phyloP scores from a whole-genome alignment of 225 moss, liverwort and hornwort species.

The Anthoceros angustus region DNA sequence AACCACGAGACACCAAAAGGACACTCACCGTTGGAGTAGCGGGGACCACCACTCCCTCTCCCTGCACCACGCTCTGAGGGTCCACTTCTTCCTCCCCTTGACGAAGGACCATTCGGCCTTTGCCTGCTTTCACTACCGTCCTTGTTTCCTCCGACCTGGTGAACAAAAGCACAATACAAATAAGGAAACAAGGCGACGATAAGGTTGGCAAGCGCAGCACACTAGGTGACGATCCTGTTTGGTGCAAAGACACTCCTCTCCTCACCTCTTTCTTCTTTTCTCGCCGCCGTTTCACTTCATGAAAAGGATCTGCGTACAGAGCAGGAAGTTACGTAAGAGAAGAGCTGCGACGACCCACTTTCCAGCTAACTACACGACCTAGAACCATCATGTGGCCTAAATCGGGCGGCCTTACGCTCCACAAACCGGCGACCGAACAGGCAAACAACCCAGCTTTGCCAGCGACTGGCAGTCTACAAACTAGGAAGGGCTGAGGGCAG shows the following conservation, averaged over 20 bases:
- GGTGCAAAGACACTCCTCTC: background rate
- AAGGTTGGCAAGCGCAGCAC: background rate
- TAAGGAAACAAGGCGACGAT: background rate
- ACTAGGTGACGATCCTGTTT: background rate
- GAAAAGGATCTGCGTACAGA: slow-evolving; percentile 56
- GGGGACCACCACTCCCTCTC: slow-evolving; percentile 53
- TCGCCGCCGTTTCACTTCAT: slow-evolving; percentile 82
- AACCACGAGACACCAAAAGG: background rate
- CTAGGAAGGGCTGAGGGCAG: too few species aligned
- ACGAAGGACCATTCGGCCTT: slow-evolving; percentile 37
- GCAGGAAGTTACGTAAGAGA: slow-evolving; percentile 4
- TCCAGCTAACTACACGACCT: background rate
- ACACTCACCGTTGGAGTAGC: slow-evolving; percentile 32
- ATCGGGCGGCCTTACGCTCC: background rate
- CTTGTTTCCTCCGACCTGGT: slow-evolving; percentile 29
- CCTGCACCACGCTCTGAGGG: slow-evolving; percentile 45
- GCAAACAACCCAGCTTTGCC: too few species aligned
- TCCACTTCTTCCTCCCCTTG: slow-evolving; percentile 48
- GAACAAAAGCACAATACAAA: background rate
- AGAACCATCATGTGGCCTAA: slow-evolving; percentile 2
- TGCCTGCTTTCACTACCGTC: slow-evolving; percentile 40
- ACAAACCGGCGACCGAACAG: too few species aligned
- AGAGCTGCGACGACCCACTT: background rate
- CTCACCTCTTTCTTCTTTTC: slow-evolving; percentile 82
- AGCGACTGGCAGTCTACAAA: too few species aligned